These are phyloP conservation scores for Talaromyces sp. DNA, from an alignment of 2,329 filamentous ascomycete species.

Conservation along the genomic window DNA sequence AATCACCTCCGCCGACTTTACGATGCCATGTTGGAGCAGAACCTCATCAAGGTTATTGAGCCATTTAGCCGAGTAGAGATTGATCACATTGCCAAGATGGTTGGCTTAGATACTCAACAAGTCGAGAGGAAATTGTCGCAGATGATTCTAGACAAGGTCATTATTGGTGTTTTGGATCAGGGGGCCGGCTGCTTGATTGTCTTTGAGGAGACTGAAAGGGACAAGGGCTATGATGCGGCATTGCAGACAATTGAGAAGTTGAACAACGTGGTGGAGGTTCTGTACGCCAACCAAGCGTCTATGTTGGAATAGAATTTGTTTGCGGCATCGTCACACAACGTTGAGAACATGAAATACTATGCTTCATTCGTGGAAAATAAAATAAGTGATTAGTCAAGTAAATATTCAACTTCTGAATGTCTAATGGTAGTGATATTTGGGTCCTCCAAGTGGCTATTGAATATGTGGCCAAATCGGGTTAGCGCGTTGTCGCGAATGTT, in stretches of 20 bases:
- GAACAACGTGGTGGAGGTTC: slow-evolving; percentile 91
- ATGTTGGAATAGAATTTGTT: slow-evolving; percentile 70
- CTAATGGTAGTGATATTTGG: too few species aligned
- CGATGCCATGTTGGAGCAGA: slow-evolving; percentile 98
- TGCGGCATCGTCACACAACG: not conserved
- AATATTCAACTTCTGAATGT: not conserved
- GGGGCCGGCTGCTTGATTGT: slow-evolving; percentile 97
- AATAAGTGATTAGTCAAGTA: not conserved
- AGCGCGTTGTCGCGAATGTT: slow-evolving; percentile 11
- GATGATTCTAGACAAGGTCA: slow-evolving; percentile 99
- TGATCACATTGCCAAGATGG: slow-evolving; percentile 94
- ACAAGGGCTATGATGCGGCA: slow-evolving; percentile 90
- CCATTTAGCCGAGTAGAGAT: slow-evolving; percentile 97
- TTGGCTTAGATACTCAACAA: slow-evolving; percentile 90
- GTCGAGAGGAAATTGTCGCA: slow-evolving; percentile 97
- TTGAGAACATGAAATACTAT: not conserved
- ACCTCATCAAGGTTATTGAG: slow-evolving; percentile 99
- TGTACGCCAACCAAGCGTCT: slow-evolving; percentile 97
- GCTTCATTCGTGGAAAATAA: not conserved
- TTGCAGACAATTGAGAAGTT: slow-evolving; percentile 94
- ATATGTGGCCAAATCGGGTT: slow-evolving; percentile 10
- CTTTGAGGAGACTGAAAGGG: slow-evolving; percentile 89
- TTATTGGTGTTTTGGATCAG: slow-evolving; percentile 94
- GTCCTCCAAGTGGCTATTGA: too few species aligned
- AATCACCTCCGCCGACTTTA: slow-evolving; percentile 94